Evolutionary conservation across 768 basidiomycete species (phyloP).

Genomic region (Tylopilus rubrobrunneus): DNA sequence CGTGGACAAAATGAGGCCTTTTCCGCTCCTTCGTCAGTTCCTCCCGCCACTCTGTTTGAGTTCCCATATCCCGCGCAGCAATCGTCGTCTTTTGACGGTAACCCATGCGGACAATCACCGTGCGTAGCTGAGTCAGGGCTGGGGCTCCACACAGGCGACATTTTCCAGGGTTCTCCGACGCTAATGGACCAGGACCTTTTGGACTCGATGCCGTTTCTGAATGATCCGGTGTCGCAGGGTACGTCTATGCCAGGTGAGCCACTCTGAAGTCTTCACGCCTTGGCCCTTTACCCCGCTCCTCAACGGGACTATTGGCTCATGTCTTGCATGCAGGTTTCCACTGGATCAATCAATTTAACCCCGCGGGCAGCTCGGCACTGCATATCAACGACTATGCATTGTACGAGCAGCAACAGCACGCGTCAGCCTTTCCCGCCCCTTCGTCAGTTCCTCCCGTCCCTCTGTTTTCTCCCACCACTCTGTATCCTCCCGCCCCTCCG

Average conservation of each 20-base stretch:
- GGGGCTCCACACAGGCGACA: slow-evolving; percentile 30
- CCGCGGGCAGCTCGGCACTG: slow-evolving; percentile 10
- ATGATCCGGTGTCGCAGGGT: slow-evolving; percentile 55
- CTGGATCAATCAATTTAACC: slow-evolving; percentile 34
- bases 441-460: too few species aligned
- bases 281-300: not conserved
- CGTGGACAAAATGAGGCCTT: too few species aligned
- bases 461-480: too few species aligned
- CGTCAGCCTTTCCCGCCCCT: too few species aligned
- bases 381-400: slow-evolving; percentile 26
- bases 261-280: not conserved
- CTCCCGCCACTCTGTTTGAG: slow-evolving; percentile 20
- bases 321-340: slow-evolving; percentile 27
- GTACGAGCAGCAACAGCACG: slow-evolving; percentile 22
- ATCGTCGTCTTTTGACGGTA: slow-evolving; percentile 37
- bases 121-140: slow-evolving; percentile 1
- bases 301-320: not conserved
- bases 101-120: slow-evolving; percentile 16
- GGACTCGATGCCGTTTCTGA: slow-evolving; percentile 57
- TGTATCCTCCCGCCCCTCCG: too few species aligned
- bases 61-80: slow-evolving; percentile 37
- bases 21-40: too few species aligned
- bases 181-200: slow-evolving; percentile 58
- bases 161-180: slow-evolving; percentile 46
- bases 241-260: slow-evolving; percentile 50